Base-by-base conservation (phyloP, 2,329 filamentous ascomycete species). In the Penicillium brasilianum region DNA sequence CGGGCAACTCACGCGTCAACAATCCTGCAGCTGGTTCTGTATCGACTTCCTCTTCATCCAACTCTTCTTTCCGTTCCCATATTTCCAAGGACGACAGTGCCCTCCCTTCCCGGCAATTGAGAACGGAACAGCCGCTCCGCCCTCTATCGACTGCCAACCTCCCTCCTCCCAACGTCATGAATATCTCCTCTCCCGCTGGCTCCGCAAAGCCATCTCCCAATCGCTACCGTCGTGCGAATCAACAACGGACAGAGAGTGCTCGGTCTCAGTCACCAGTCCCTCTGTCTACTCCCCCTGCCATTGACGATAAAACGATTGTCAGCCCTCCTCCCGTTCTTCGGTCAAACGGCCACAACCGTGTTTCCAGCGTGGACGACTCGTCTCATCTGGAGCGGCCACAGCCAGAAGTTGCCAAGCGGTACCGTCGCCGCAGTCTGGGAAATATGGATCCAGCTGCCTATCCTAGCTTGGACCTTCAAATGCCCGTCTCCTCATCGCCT, bases 401-500 rank as follows among this genome's bases (percentile, higher is more conserved):
- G 82, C 82, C 85, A 18, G 92, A 94, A 30, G 84, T 90, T 37
- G 85, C 88, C 10, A 92, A 90, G 77, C 85, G 91, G 72, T 90
- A 93, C 77, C 85, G 93, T 69, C 87, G 93, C 72, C 88, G 93
- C 67, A 97, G 93, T 78, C 86, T 96, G 80, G 91, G 91, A 66
- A 89, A 87, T 59, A 79, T 89, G 62, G 82, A 85, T 66, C 77
- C 76, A 46, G 72, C 76, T 55, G 73, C 75, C 60, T 69, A 80
- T 59, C 72, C 74, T 32, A 75, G 73, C 55, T 62, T 77, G 39
- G 72, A 72, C 62, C 74, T 72, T 57, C 71, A 71, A 64, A 63
- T 69, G 61, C 76, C 76, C 1, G 67, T 39, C 6, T 52, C 72
- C 10, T 74, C 76, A 22, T 67, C 70, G 65, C 57, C 69, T 7